A percentile compares a stretch with the other conserved stretches of the same genome.
Evolutionary conservation across 148 eudicot species (phyloP).

Genomic region (Pouteria glomerata): DNA sequence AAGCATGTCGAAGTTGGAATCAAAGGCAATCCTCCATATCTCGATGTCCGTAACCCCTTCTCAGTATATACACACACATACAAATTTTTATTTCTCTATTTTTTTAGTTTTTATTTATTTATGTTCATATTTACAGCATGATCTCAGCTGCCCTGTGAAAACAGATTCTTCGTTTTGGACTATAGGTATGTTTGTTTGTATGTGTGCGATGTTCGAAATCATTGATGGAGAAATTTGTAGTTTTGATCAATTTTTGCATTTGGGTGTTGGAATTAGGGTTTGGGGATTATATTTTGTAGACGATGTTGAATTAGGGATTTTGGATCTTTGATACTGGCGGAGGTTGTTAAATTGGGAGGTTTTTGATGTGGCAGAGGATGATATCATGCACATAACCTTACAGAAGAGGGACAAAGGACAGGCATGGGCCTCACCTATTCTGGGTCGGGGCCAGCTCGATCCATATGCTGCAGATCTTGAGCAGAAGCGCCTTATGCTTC

Average conservation of each 20-base stretch:
- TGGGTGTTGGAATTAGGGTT: conserved; percentile 3
- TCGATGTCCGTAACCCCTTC: conserved; percentile 48
- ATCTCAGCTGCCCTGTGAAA: conserved; percentile 66
- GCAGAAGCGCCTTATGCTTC: conserved; percentile 92
- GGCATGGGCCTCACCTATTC: conserved; percentile 88
- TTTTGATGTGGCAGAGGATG: conserved; percentile 61
- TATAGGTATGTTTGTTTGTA: conserved; percentile 41
- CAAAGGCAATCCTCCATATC: conserved; percentile 88
- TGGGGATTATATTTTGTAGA: background rate
- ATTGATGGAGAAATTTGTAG: too few relatives aligned
- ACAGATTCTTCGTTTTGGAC: conserved; percentile 93
- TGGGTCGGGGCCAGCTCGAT: conserved; percentile 86
- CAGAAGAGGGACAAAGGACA: conserved; percentile 96
- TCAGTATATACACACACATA: background rate
- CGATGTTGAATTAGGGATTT: background rate
- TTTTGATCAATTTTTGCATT: background rate
- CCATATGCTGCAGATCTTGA: conserved; percentile 76
- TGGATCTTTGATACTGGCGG: background rate
- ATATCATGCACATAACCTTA: conserved; percentile 76
- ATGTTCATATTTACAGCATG: conserved; percentile 41
- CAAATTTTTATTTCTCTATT: background rate
- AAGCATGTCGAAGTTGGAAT: conserved; percentile 90
- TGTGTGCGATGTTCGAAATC: background rate
- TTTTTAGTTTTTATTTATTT: background rate
- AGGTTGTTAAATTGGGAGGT: background rate